phyloP scores from a whole-genome alignment of 202 grass and related monocot genomes.

The Setaria viridis region DNA sequence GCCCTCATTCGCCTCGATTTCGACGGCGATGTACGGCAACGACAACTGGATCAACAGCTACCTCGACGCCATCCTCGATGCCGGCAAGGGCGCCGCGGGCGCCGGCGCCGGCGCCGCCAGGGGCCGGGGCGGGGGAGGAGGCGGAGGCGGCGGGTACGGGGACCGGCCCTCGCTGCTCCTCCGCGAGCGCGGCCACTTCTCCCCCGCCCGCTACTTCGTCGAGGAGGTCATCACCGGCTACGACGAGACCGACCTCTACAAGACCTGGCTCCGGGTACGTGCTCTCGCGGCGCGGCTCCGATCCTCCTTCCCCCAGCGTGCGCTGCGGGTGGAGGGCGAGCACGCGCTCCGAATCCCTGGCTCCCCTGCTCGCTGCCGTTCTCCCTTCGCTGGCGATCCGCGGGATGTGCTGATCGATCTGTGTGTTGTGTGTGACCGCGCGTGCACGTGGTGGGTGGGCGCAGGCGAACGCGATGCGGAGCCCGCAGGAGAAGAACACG shows the following conservation, averaged over 20 bases:
- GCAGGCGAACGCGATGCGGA: slow-evolving; percentile 98
- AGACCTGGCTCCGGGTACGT: slow-evolving; percentile 95
- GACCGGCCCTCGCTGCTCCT: slow-evolving; percentile 77
- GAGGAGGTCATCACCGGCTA: slow-evolving; percentile 99
- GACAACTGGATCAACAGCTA: slow-evolving; percentile 94
- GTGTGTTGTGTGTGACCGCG: neutral
- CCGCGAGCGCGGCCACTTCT: slow-evolving; percentile 90
- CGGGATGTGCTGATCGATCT: slow-evolving; percentile 33
- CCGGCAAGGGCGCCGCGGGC: slow-evolving; percentile 51
- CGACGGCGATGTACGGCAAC: slow-evolving; percentile 69
- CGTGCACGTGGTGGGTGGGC: slow-evolving; percentile 5
- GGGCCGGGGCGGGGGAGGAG: neutral
- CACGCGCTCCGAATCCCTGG: neutral
- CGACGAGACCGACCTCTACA: slow-evolving; percentile 99
- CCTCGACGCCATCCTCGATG: slow-evolving; percentile 82
- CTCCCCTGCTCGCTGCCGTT: neutral
- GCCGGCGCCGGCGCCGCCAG: neutral
- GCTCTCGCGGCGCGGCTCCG: neutral
- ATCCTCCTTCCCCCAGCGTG: neutral
- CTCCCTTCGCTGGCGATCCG: slow-evolving; percentile 15
- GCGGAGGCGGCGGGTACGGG: slow-evolving; percentile 18
- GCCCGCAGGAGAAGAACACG: slow-evolving; percentile 97
- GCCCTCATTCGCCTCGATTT: slow-evolving; percentile 40
- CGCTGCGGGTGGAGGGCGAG: neutral
- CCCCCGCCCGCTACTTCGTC: slow-evolving; percentile 93